These are phyloP conservation scores for Mucor racemosus DNA, from an alignment of 371 early-diverging fungal genomes.

Conservation along the genomic window DNA sequence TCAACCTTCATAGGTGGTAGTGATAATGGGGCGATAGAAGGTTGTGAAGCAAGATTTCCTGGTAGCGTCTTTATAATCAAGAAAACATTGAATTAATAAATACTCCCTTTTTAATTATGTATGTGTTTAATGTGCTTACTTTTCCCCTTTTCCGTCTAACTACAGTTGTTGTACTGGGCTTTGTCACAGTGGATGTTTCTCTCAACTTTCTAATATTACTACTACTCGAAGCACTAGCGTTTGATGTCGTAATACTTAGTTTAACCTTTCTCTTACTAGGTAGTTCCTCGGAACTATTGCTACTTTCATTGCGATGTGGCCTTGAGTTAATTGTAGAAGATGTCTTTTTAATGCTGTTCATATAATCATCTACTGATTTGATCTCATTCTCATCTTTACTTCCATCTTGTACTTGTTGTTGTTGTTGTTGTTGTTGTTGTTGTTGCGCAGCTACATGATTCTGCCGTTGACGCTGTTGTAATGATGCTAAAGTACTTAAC, in stretches of 20 bases:
- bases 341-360: slow-evolving; percentile 25
- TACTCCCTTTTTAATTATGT: slow-evolving; percentile 9
- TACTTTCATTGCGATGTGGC: neutral
- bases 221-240: neutral
- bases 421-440: too few relatives aligned
- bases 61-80: slow-evolving; percentile 43
- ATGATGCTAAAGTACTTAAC: slow-evolving; percentile 18
- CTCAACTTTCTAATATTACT: slow-evolving; percentile 10
- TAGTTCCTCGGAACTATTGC: slow-evolving; percentile 6
- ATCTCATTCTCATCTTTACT: slow-evolving; percentile 10
- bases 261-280: slow-evolving; percentile 21
- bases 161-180: neutral
- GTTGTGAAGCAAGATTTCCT: slow-evolving; percentile 43
- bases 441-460: slow-evolving; percentile 1
- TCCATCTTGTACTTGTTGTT: neutral
- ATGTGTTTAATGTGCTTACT: slow-evolving; percentile 29
- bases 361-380: slow-evolving; percentile 16
- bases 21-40: slow-evolving; percentile 40
- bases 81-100: neutral
- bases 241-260: slow-evolving; percentile 28
- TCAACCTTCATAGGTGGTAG: slow-evolving; percentile 58
- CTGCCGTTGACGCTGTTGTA: slow-evolving; percentile 18
- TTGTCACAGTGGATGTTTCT: neutral
- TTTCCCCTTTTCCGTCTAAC: slow-evolving; percentile 48
- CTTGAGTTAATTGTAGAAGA: neutral